These are phyloP conservation scores for Raffaelea deltoideospora DNA, from an alignment of 2,329 filamentous ascomycete species.

Conservation along the genomic window DNA sequence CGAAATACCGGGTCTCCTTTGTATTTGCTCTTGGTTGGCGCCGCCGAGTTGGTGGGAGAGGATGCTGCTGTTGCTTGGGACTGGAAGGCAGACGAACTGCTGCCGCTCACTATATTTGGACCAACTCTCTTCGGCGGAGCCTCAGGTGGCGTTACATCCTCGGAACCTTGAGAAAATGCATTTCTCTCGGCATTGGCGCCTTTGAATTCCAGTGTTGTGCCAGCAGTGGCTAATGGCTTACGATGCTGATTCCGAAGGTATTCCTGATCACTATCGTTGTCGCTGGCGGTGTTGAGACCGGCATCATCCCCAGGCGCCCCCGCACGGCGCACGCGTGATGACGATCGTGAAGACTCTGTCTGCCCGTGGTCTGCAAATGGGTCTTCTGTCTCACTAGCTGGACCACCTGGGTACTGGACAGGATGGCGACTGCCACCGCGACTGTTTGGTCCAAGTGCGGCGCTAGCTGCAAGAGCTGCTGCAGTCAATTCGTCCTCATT, in stretches of 20 bases:
- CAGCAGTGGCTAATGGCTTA: too few species aligned
- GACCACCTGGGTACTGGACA: neutral
- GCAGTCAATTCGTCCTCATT: constrained; percentile 8
- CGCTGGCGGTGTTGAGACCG: neutral
- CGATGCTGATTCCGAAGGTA: too few species aligned
- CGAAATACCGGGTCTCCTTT: neutral
- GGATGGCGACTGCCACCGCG: neutral
- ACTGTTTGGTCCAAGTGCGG: constrained; percentile 2
- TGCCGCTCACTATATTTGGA: neutral
- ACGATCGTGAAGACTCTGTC: constrained; percentile 6
- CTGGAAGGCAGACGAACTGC: neutral
- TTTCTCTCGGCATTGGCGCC: too few species aligned
- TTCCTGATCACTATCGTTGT: neutral
- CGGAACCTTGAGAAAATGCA: too few species aligned
- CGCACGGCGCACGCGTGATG: constrained; percentile 2
- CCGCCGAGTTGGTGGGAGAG: neutral
- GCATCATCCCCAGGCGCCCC: constrained; percentile 1
- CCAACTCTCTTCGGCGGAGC: too few species aligned
- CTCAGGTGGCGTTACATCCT: too few species aligned
- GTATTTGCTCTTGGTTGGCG: neutral
- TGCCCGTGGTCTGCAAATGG: constrained; percentile 5
- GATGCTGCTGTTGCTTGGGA: neutral
- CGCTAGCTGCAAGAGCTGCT: constrained; percentile 9
- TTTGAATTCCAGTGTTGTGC: too few species aligned
- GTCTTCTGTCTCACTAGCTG: constrained; percentile 2